phyloP scores from a whole-genome alignment of 352 stramenopile species.

The Globisporangium viniferum region DNA sequence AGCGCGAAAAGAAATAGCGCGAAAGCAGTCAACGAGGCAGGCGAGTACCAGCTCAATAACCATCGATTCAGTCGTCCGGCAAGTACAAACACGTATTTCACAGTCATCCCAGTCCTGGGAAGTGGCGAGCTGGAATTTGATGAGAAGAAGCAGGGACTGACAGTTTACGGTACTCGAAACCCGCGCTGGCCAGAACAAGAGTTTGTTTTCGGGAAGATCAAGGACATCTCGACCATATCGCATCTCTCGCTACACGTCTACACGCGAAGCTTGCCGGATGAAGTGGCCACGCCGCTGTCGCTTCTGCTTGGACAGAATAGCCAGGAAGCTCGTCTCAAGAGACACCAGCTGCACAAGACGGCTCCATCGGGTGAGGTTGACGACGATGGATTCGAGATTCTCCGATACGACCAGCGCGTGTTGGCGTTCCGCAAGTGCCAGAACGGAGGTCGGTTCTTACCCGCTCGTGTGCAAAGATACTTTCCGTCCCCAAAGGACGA shows the following conservation, averaged over 20 bases:
- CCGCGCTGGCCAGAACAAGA: constrained; percentile 61
- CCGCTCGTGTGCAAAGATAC: constrained; percentile 50
- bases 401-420: constrained; percentile 60
- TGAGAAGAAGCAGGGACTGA: constrained; percentile 58
- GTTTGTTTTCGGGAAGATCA: constrained; percentile 60
- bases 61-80: constrained; percentile 13
- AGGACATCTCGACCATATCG: constrained; percentile 46
- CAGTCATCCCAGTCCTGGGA: constrained; percentile 50
- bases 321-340: constrained; percentile 33
- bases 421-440: constrained; percentile 57
- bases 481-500: constrained; percentile 40
- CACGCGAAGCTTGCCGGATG: constrained; percentile 41
- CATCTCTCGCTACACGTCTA: constrained; percentile 73
- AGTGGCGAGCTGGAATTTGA: constrained; percentile 37
- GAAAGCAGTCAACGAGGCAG: not conserved
- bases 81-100: constrained; percentile 62
- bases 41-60: constrained; percentile 8
- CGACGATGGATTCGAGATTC: constrained; percentile 42
- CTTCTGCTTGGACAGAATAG: constrained; percentile 29
- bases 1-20: not conserved
- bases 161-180: constrained; percentile 58
- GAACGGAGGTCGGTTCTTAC: constrained; percentile 57
- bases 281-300: constrained; percentile 28
- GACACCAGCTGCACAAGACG: constrained; percentile 55
- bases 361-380: constrained; percentile 43